phyloP scores from a whole-genome alignment of 73 alveolate species.

The Breviolum minutum region DNA sequence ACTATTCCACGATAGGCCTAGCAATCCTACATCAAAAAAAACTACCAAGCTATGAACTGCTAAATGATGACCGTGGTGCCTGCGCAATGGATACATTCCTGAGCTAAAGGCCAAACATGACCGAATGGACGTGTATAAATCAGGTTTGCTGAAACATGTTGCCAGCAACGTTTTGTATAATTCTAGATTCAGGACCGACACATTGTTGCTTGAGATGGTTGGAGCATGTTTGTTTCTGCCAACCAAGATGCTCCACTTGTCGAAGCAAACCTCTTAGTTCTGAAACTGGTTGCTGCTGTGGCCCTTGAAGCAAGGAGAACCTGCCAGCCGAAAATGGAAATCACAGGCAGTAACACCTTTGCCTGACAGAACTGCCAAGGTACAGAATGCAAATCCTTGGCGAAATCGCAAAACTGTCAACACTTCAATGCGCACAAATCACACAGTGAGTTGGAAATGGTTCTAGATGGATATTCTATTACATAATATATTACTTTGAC shows the following conservation, averaged over 20 bases:
- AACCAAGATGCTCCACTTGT: slow-evolving; percentile 30
- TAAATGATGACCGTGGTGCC: background rate
- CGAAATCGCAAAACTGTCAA: background rate
- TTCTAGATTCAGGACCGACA: no score
- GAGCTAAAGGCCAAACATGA: background rate
- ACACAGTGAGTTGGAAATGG: no score
- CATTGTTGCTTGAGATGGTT: background rate
- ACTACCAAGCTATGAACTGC: no score
- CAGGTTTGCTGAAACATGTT: background rate
- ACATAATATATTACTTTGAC: no score
- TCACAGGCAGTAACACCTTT: no score
- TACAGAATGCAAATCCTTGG: slow-evolving; percentile 61
- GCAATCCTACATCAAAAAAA: no score
- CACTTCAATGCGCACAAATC: no score
- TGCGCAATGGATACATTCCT: slow-evolving; percentile 52
- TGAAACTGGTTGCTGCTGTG: slow-evolving; percentile 61
- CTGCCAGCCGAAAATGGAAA: background rate
- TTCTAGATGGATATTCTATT: no score
- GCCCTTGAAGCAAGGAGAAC: slow-evolving; percentile 73
- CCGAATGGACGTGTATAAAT: background rate
- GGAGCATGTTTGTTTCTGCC: background rate
- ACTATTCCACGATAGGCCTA: no score
- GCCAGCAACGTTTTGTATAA: no score
- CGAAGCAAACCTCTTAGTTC: slow-evolving; percentile 20
- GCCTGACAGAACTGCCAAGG: background rate